Base-by-base conservation (phyloP, 148 eudicot species). In the Rhododendron kiyosumense region DNA sequence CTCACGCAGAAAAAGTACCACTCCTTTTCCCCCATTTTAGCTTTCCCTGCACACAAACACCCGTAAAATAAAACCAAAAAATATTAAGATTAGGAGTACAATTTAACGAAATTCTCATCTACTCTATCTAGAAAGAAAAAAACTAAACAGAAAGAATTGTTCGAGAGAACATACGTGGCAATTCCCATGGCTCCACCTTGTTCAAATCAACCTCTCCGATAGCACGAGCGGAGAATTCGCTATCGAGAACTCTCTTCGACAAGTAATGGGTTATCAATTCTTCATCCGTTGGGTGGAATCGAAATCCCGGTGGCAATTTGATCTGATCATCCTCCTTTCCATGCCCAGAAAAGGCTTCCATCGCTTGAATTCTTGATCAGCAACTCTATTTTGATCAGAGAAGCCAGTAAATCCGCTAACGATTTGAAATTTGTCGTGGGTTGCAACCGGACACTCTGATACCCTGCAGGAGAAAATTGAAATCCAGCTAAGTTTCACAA, bases 111-210 rank as follows among this genome's bases (percentile, higher is more conserved):
- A 26, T 28, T 63, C 10, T 24, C 28, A 63, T 63, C 30, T 17
- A 9, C 12, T 7, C 7, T 2, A 24, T 7, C 45, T 2, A 24
- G 54, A 77, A 24, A 10, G 76, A 30, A 76, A 59, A 52, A 84
- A 24, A 74, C 51, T 81, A 45, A 52, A 43, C 43, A 77, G 4
- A 69, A 32, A 69, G 24, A 26, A 83, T 2, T 43, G 1, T 4
- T 17, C 2, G 13, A 17, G 15, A 24, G 52, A 82, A 84, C 98
- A 93, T 87, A 96, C 99, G 85, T 65, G 99, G 98, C 57, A 96
- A 92, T 59, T 96, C 98, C 99, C 99, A 96, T 2, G 99, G 98
- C 84, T 96, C 99, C 43, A 93, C 93, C 92, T 92, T 95, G 87
- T 96, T 95, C 69, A 96, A 87, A 89, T 96, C 98, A 6, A 93